A percentile compares a stretch with the other conserved stretches of the same genome.
These are phyloP conservation scores for Sugiyamaella smithiae DNA, from an alignment of 805 yeast genomes.

Conservation along the genomic window DNA sequence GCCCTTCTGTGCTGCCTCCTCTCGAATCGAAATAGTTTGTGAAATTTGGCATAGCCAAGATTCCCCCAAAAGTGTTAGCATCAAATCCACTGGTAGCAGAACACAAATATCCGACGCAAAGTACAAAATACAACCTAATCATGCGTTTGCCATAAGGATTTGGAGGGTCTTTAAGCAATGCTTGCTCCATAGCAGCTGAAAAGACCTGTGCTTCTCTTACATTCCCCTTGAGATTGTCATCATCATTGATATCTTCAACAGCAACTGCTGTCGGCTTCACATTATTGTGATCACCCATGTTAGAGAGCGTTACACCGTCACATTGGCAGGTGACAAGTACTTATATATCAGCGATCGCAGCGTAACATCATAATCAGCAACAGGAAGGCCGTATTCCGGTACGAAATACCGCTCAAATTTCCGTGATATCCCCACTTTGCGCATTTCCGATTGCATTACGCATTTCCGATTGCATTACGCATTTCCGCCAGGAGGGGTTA, in stretches of 20 bases:
- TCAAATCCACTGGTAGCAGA: conserved; percentile 18
- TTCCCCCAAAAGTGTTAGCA: conserved; percentile 13
- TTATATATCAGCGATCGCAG: background rate
- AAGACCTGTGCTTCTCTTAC: conserved; percentile 10
- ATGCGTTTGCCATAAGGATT: conserved; percentile 11
- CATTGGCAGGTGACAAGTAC: background rate
- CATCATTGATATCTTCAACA: background rate
- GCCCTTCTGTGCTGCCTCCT: conserved; percentile 13
- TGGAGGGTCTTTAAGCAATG: conserved; percentile 10
- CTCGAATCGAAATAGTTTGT: conserved; percentile 13
- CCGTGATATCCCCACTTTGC: background rate
- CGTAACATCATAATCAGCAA: background rate
- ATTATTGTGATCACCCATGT: background rate
- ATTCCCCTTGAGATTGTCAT: conserved; percentile 6
- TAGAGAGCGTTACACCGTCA: background rate
- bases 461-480: background rate
- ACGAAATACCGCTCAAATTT: background rate
- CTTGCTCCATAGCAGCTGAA: conserved; percentile 16
- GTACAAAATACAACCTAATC: conserved; percentile 9
- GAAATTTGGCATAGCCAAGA: conserved; percentile 13
- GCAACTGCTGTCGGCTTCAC: background rate
- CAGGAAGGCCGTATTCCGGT: background rate
- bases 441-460: background rate
- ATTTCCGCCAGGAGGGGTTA: background rate
- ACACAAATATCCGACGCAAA: conserved; percentile 13